phyloP scores from a whole-genome alignment of 1,284 basidiomycete species.

The Butyriboletus appendiculatus region DNA sequence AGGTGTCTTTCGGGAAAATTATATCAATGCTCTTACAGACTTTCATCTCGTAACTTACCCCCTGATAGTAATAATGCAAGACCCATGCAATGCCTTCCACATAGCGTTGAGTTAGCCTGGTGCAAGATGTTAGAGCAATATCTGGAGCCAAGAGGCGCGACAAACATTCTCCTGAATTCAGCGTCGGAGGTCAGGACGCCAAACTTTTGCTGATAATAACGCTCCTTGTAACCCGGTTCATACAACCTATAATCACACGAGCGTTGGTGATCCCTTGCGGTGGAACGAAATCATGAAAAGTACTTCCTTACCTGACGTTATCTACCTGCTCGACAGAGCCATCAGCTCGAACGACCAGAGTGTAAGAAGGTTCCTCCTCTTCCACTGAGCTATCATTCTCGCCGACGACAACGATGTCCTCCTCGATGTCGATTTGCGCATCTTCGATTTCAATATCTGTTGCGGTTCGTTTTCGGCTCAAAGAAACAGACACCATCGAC shows the following conservation, averaged over 20 bases:
- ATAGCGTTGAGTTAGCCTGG: conserved; percentile 81
- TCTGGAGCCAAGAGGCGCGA: conserved; percentile 8
- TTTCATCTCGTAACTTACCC: conserved; percentile 43
- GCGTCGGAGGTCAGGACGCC: conserved; percentile 72
- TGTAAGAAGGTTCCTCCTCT: conserved; percentile 45
- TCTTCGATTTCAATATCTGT: conserved; percentile 64
- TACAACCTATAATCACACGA: conserved; percentile 61
- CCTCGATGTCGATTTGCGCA: conserved; percentile 41
- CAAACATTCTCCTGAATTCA: conserved; percentile 76
- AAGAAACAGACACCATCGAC: conserved; percentile 19
- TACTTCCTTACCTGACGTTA: conserved; percentile 75
- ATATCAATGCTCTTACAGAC: conserved; percentile 8
- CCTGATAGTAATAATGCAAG: conserved; percentile 97
- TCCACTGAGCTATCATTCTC: conserved; percentile 50
- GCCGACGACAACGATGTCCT: conserved; percentile 44
- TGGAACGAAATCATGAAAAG: not conserved
- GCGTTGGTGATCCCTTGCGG: conserved; percentile 16
- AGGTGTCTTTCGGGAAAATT: conserved; percentile 61
- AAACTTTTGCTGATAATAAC: conserved; percentile 97
- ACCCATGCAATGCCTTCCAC: conserved; percentile 98
- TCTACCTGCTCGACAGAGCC: conserved; percentile 93
- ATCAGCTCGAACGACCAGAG: conserved; percentile 80
- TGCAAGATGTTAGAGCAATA: conserved; percentile 16
- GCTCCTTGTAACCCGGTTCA: conserved; percentile 93
- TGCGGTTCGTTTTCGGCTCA: conserved; percentile 70